Conservation (phyloP, 805 yeast species). For the Wickerhamomyces strasburgensis region DNA sequence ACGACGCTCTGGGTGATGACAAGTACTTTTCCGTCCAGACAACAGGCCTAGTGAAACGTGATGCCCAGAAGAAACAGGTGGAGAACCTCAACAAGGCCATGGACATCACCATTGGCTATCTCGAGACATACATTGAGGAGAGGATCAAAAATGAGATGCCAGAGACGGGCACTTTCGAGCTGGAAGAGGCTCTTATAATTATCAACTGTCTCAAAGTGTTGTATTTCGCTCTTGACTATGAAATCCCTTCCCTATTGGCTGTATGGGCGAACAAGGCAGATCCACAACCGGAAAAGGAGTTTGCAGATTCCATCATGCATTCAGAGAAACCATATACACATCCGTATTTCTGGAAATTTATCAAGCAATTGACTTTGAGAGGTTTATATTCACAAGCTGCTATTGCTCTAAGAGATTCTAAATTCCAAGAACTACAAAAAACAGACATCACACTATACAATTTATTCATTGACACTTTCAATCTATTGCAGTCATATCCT, state of each 20-base stretch:
- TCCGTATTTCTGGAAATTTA: slow-evolving; percentile 56
- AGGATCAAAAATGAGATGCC: slow-evolving; percentile 28
- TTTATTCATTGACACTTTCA: slow-evolving; percentile 29
- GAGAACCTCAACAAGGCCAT: slow-evolving; percentile 32
- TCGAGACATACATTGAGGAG: slow-evolving; percentile 29
- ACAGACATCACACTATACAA: slow-evolving; percentile 22
- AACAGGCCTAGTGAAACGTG: slow-evolving; percentile 33
- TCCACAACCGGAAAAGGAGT: slow-evolving; percentile 54
- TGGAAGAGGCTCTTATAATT: slow-evolving; percentile 45
- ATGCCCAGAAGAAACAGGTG: slow-evolving; percentile 31
- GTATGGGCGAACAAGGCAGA: slow-evolving; percentile 70
- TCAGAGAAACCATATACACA: slow-evolving; percentile 43
- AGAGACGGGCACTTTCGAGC: slow-evolving; percentile 29
- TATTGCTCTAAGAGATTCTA: slow-evolving; percentile 39
- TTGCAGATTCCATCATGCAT: slow-evolving; percentile 40
- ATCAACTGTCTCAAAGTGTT: slow-evolving; percentile 55
- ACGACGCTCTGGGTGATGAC: slow-evolving; percentile 45
- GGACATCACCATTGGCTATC: slow-evolving; percentile 29
- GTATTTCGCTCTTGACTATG: slow-evolving; percentile 34
- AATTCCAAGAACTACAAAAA: slow-evolving; percentile 35
- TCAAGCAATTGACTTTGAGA: slow-evolving; percentile 52
- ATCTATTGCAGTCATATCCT: slow-evolving; percentile 33
- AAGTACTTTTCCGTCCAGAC: slow-evolving; percentile 36
- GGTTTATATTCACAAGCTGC: slow-evolving; percentile 58
- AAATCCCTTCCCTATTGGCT: slow-evolving; percentile 37